Evolutionary conservation across 83 land plant species (phyloP), one percentile per base, ranked within the genome.

Genomic region (Picea abies): DNA sequence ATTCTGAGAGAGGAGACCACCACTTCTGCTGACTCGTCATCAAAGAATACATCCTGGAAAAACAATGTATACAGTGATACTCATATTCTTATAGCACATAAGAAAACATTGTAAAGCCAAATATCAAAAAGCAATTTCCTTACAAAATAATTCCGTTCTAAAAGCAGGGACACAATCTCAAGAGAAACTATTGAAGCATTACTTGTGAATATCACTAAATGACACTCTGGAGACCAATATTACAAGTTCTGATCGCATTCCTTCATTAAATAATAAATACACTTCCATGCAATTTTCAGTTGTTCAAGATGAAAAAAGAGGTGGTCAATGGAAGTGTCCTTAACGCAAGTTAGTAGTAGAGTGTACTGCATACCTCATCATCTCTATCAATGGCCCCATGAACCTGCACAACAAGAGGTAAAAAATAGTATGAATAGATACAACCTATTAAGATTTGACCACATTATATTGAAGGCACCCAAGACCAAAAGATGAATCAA

Each of bases 21-120:
- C 80, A 92, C 96, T 88, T 97, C 99, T 41, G 99, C 99, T 71
- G 98, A 92, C 85, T 97, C 99, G 89, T 97, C 98, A 86, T 97
- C 98, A 86, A 97, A 97, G 82, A 91, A 96, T 14, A 97, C 97
- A 89, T 97, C 99, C 99, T 97, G 94, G 81, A 52, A 72, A 80
- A 82, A 2, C 56, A 52, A 3, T 11, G 12, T n/a, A 68, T 64
- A 23, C 49, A 52, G 15, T 2, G 16, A 76, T 22, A 22, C 19
- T 22, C 4, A 3, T 15, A 66, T 41, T 44, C 17, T 12, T n/a
- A 25, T 25, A 22, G 72, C 82, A 66, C 23, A 11, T 5, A 65
- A 67, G 75, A 81, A 29, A 68, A 12, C n/a, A 61, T 60, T 37
- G 15, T 4, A 32, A 79, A 79, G 0, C 4, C 9, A 39, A 60